Conservation (phyloP, 495 filamentous ascomycete species). For the Sordaria brevicollis region DNA sequence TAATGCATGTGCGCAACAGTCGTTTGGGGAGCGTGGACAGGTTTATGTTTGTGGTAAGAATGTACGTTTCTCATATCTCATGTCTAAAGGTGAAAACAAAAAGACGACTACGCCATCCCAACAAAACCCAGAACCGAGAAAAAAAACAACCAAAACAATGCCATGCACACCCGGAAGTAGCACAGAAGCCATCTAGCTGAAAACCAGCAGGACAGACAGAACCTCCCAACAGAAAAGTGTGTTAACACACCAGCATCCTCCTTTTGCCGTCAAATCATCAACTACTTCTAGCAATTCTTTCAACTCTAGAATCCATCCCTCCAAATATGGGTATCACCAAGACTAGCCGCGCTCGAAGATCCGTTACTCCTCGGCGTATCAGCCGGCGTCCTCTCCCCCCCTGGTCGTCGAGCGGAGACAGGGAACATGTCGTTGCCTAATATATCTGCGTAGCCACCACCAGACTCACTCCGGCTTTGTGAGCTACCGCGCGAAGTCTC, state of each 20-base stretch:
- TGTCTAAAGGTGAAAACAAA: background rate
- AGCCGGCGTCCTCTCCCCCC: background rate
- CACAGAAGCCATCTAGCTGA: too few species aligned
- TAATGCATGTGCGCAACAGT: too few species aligned
- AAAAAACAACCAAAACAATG: background rate
- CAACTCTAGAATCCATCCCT: constrained; percentile 14
- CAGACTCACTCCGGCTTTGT: background rate
- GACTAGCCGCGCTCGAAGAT: constrained; percentile 35
- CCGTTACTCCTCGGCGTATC: constrained; percentile 6
- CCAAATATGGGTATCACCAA: constrained; percentile 49
- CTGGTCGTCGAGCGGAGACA: background rate
- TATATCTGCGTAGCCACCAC: background rate
- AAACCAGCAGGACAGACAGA: too few species aligned
- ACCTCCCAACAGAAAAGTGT: background rate
- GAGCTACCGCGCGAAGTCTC: background rate
- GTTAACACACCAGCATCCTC: background rate
- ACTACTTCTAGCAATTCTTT: background rate
- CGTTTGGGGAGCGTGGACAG: too few species aligned
- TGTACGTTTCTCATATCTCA: background rate
- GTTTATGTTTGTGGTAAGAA: background rate
- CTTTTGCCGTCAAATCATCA: background rate
- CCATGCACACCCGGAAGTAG: too few species aligned
- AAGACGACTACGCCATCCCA: background rate
- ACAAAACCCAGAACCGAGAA: background rate
- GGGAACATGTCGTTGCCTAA: background rate